Percentiles rank a stretch among this genome's conserved stretches.
Evolutionary conservation across 441 rosid species (phyloP).

Genomic region (Mallotus repandus): DNA sequence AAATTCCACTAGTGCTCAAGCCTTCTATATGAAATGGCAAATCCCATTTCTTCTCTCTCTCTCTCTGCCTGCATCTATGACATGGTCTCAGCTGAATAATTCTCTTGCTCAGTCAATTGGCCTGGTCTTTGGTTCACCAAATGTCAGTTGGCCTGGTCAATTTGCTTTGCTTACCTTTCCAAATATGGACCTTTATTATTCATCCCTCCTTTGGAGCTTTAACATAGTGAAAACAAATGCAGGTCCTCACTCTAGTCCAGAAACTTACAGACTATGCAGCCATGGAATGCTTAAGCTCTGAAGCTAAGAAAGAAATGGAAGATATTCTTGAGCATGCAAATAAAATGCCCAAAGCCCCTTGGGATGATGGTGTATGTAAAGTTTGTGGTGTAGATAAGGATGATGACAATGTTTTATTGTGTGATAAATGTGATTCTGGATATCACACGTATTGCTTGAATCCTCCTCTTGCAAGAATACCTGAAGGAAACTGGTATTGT

Average conservation of each 20-base stretch:
- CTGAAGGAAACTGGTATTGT: constrained; percentile 71
- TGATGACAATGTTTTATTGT: constrained; percentile 52
- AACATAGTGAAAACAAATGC: constrained; percentile 27
- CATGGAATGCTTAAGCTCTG: constrained; percentile 36
- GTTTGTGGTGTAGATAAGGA: constrained; percentile 61
- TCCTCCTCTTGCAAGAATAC: constrained; percentile 58
- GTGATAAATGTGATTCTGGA: constrained; percentile 63
- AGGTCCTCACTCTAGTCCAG: constrained; percentile 48
- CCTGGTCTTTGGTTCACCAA: background rate
- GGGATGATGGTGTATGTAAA: constrained; percentile 63
- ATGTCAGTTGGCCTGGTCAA: background rate
- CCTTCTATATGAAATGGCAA: background rate
- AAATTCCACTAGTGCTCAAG: background rate
- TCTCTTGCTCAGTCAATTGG: background rate
- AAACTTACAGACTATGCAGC: constrained; percentile 33
- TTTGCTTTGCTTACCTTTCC: background rate
- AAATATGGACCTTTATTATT: background rate
- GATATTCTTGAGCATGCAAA: constrained; percentile 37
- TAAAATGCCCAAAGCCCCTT: constrained; percentile 54
- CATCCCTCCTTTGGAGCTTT: constrained; percentile 11
- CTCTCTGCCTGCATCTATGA: background rate
- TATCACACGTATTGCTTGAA: constrained; percentile 59
- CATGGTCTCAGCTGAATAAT: background rate
- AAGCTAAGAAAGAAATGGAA: constrained; percentile 44
- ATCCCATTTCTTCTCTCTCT: background rate